Evolutionary conservation across 139 green algal genomes (phyloP), one percentile per base, ranked within the genome.

Genomic region (Pseudopediastrum boryanum): DNA sequence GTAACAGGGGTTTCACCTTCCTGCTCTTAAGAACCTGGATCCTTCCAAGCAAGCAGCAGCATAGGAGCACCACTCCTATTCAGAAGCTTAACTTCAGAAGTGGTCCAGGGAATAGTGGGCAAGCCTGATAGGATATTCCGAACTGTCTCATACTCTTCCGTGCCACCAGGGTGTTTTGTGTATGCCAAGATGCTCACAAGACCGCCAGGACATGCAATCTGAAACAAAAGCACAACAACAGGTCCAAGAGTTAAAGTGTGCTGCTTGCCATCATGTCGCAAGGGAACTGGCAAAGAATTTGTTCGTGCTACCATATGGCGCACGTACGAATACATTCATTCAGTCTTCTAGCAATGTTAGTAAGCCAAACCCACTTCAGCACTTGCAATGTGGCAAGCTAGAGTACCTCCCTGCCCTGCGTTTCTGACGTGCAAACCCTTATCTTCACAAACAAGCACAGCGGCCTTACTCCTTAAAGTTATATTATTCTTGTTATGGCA

Each of bases 161-260:
- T 8, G 38, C 89, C 89, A 1, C 87, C 87, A 44, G 85, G 82
- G 54, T 94, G 90, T 1, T 87, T 84, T 0, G 74, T 86, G 81
- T 95, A 95, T 36, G 41, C 65, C 10, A 94, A n/a, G 16, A 93
- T 73, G 51, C 62, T 84, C 12, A 91, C 46, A 2, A 89, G 27
- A 16, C 89, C 89, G 10, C 85, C 84, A 0, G 77, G 67, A 35
- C 43, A 56, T 35, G 91, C 74, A 36, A 85, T 68, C 51, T 89
- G 69, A 4, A 19, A 42, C 42, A 59, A 16, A 2, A 5, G 16
- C 58, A 13, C 33, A n/a, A 66, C 58, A 66, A n/a, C 31, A 71
- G 4, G 63, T 10, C 7, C 12, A 8, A n/a, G 5, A 51, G 35
- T 29, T 21, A 41, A 5, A 51, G 4, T 4, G 7, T 21, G 13